Conservation (phyloP, 176 grass and related monocot genomes). For the Coix lacrymajobi region DNA sequence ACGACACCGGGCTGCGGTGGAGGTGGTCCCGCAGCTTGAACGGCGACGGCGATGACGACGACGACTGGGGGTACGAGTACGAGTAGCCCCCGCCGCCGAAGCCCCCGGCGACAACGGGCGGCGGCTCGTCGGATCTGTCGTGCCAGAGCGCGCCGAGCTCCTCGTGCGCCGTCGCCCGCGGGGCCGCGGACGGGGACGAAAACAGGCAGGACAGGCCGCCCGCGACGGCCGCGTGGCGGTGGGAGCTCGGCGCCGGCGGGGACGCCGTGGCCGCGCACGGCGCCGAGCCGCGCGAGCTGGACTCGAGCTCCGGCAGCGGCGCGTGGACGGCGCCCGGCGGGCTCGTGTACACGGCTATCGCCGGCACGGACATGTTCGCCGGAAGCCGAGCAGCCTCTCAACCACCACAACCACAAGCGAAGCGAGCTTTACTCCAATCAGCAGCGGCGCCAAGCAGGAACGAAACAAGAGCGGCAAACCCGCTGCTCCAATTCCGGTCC, state of each 20-base stretch:
- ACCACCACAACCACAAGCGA: background rate
- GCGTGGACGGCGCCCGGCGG: conserved; percentile 30
- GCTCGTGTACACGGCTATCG: conserved; percentile 63
- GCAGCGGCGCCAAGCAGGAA: background rate
- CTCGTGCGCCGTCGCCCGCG: conserved; percentile 34
- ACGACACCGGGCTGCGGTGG: conserved; percentile 51
- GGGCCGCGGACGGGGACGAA: conserved; percentile 45
- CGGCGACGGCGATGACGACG: conserved; percentile 48
- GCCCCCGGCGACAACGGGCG: background rate
- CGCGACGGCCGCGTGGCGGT: conserved; percentile 31
- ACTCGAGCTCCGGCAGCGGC: conserved; percentile 37
- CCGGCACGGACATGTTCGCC: conserved; percentile 59
- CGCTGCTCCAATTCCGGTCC: background rate
- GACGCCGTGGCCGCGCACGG: conserved; percentile 33
- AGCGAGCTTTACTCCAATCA: background rate
- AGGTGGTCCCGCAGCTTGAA: conserved; percentile 67
- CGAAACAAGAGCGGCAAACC: background rate
- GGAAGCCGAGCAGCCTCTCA: background rate
- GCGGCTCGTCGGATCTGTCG: conserved; percentile 59
- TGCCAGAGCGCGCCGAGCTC: conserved; percentile 57
- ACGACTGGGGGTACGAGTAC: conserved; percentile 27
- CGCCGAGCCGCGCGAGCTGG: conserved; percentile 17
- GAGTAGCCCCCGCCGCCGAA: conserved; percentile 32
- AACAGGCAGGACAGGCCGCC: conserved; percentile 86
- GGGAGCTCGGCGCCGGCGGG: conserved; percentile 15